Percentiles rank a stretch among this genome's conserved stretches.
Evolutionary conservation across 202 grass and related monocot genomes (phyloP).

Genomic region (Setaria viridis): DNA sequence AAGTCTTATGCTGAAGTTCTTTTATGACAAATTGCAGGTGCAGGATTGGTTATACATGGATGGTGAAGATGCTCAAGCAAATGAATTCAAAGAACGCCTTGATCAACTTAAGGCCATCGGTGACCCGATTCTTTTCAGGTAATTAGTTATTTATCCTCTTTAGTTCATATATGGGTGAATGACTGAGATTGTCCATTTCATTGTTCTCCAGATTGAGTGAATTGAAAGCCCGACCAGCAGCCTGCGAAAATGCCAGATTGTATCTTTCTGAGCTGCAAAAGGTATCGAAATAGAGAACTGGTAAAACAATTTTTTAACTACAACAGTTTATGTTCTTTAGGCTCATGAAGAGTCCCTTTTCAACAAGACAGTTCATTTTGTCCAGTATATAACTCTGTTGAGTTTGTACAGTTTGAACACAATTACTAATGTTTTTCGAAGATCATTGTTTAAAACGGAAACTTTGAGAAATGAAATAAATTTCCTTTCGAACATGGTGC

Average conservation of each 20-base stretch:
- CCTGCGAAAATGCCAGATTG: conserved; percentile 74
- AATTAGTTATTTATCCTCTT: conserved; percentile 34
- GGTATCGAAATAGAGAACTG: conserved; percentile 11
- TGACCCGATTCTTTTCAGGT: conserved; percentile 97
- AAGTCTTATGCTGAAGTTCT: conserved; percentile 14
- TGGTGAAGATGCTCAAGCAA: conserved; percentile 93
- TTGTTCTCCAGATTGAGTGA: conserved; percentile 71
- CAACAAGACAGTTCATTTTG: not conserved
- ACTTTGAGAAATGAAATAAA: not conserved
- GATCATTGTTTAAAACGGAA: not conserved
- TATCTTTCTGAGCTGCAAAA: conserved; percentile 84
- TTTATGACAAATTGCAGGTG: conserved; percentile 63
- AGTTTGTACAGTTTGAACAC: not conserved
- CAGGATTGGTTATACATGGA: conserved; percentile 99
- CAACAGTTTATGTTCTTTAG: not conserved
- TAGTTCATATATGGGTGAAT: conserved; percentile 12
- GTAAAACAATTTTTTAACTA: conserved; percentile 13
- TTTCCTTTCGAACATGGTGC: not conserved
- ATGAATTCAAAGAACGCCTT: conserved; percentile 87
- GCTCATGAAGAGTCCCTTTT: not conserved
- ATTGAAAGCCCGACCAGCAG: conserved; percentile 70
- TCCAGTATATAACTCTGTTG: not conserved
- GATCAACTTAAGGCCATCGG: conserved; percentile 92
- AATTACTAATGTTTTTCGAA: conserved; percentile 2
- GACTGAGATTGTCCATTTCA: conserved; percentile 31